phyloP scores from a whole-genome alignment of 345 rosid species.

The Citrus sp. region DNA sequence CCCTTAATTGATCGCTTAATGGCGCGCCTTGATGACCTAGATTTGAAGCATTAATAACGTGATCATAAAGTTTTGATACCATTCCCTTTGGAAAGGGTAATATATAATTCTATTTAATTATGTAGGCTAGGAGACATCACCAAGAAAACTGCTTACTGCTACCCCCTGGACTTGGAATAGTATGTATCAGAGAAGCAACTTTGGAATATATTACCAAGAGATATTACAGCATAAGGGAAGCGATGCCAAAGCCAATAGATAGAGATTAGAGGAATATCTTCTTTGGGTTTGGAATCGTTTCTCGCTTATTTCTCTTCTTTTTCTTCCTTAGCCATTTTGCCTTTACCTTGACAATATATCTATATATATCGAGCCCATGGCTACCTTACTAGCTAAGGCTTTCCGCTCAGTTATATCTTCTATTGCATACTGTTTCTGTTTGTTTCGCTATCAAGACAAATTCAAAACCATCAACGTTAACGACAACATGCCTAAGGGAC shows the following conservation, averaged over 20 bases:
- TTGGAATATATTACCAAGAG: slow-evolving; percentile 35
- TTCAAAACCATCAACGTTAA: slow-evolving; percentile 13
- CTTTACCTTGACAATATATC: no score
- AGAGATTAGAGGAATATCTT: slow-evolving; percentile 47
- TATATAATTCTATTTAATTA: not conserved
- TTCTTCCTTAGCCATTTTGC: not conserved
- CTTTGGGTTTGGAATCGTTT: slow-evolving; percentile 19
- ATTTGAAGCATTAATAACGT: slow-evolving; percentile 17
- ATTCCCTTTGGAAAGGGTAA: slow-evolving; percentile 18
- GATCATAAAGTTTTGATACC: slow-evolving; percentile 23
- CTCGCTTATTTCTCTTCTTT: not conserved
- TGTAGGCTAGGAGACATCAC: not conserved
- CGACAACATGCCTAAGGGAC: slow-evolving; percentile 63
- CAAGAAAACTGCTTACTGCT: not conserved
- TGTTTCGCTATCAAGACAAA: slow-evolving; percentile 48
- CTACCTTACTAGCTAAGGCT: slow-evolving; percentile 39
- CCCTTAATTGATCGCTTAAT: not conserved
- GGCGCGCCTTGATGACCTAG: slow-evolving; percentile 14
- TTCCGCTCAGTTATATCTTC: slow-evolving; percentile 53
- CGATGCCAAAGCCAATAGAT: slow-evolving; percentile 27
- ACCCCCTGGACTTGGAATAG: not conserved
- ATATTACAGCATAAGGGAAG: slow-evolving; percentile 40
- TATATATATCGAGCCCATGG: slow-evolving; percentile 24
- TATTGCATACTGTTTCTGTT: slow-evolving; percentile 50
- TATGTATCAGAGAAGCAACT: slow-evolving; percentile 12